These are phyloP conservation scores for Fagopyrum homotropicum DNA, from an alignment of 148 eudicot species.

Conservation along the genomic window DNA sequence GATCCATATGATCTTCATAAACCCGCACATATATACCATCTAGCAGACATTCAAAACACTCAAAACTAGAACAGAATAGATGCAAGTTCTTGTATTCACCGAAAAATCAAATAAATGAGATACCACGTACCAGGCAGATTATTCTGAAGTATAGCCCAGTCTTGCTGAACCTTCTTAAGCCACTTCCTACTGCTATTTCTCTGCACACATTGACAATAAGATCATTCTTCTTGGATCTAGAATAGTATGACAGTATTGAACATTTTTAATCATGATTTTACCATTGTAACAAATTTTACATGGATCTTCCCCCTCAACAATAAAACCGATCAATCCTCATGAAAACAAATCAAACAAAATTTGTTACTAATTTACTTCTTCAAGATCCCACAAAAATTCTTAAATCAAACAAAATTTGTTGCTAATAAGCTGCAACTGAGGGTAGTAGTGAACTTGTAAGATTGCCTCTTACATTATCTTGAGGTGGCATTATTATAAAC, in stretches of 20 bases:
- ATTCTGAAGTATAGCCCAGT: slow-evolving; percentile 92
- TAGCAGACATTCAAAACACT: slow-evolving; percentile 19
- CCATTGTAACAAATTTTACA: background rate
- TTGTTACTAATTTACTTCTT: background rate
- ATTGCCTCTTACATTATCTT: background rate
- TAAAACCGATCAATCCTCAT: background rate
- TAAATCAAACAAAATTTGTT: slow-evolving; percentile 1
- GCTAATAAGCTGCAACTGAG: background rate
- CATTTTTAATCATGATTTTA: background rate
- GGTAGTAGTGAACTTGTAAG: background rate
- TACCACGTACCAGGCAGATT: slow-evolving; percentile 68
- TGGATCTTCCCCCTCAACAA: background rate
- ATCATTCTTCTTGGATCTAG: background rate
- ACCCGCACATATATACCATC: slow-evolving; percentile 91
- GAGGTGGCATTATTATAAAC: background rate
- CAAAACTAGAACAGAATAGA: background rate
- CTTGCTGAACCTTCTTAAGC: slow-evolving; percentile 92
- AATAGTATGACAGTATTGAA: background rate
- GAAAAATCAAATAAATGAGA: background rate
- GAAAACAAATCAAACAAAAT: background rate
- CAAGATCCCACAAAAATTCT: background rate
- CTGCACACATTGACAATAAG: slow-evolving; percentile 26
- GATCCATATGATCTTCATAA: slow-evolving; percentile 97
- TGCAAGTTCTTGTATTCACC: background rate
- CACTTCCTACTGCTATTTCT: slow-evolving; percentile 71